Evolutionary conservation across 306 rosid species (phyloP), one percentile per base, ranked within the genome.

Genomic region (Heteromeles arbutifolia): DNA sequence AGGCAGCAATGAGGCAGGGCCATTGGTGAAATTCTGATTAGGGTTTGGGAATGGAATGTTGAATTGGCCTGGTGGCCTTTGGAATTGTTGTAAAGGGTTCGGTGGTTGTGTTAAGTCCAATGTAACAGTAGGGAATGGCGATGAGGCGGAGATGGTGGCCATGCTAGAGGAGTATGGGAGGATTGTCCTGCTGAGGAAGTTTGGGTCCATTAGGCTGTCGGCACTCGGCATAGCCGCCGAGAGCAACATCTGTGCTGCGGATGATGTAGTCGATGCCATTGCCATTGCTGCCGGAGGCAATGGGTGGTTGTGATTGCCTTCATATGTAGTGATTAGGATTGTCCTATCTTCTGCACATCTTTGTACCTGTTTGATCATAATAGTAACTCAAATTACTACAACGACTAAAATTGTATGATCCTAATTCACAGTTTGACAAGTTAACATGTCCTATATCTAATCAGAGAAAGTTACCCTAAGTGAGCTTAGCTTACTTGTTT

Each of bases 81-180:
- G 92, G 66, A 87, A 61, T 45, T 86, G 88, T 45, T 86, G 88
- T 19, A 82, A 74, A 21, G 93, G 88, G 67, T 90, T 90, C 4
- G 89, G 84, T 13, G 91, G 67, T 14, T 87, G 89, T 6, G 99
- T 92, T 21, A 89, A 79, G 90, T 95, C 99, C 64, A 95, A 68
- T 80, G 97, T 92, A 32, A 95, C 85, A 11, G 97, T 90, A 19
- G 99, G 97, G 70, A 90, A 92, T 66, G 97, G 97, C 8, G 99
- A 91, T 11, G 97, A 92, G 65, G 97, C 89, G 52, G 97, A 90
- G 76, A 92, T 89, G 3, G 97, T 88, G 1, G 97, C 90, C 90
- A 92, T 85, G 92, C 77, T 95, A 7, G 97, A 88, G 52, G 92
- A 85, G 67, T 84, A 84, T 1, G 97, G 97, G 4, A 87, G 87